Base-by-base conservation (phyloP, 1,139 yeast genomes). In the Debaryomyces coudertii region DNA sequence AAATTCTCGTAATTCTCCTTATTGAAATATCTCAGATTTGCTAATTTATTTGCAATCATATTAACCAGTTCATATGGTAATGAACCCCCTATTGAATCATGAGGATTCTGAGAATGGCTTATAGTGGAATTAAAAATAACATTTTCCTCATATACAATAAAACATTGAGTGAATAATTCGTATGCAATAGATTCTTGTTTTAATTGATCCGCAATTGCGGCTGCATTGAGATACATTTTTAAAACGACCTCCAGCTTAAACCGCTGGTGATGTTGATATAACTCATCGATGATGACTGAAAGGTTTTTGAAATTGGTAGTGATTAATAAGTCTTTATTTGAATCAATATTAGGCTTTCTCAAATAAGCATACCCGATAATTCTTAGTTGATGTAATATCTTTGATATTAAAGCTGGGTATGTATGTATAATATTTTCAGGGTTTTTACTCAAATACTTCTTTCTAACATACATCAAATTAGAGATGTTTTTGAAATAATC, bases 131-230 rank as follows among this genome's bases (percentile, higher is more conserved):
- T 54, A 36, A 65, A 47, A 31, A 68, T 65, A 50, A 73, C 72
- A 24, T 83, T 76, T 58, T 93, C 98, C 63, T 93, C 99, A 63
- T 89, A 93, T 1, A 90, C 80, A 2, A 92, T 79, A 62, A 90
- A 90, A 4, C 95, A 86, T 63, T 90, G 96, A 25, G 88, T 92
- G 66, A 87, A 89, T 57, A 90, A 84, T 65, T 93, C 99, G 65
- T 88, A 89, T n/a, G 93, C 76, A 31, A 89, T 82, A 46, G 67
- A 58, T 43, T 70, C 68, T 48, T 68, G 71, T 40, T 67, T 71
- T 31, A 87, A 73, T 61, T 87, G 95, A 63, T 93, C 97, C 0
- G 97, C 93, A 3, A 88, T 68, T 1, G 78, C 65, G 0, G 90
- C 90, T 33, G 82, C 74, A 47, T 79, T 72, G 48, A 85, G 63